Evolutionary conservation across 257 asterid species (phyloP), one percentile per base, ranked within the genome.

Genomic region (Petunia secreta): DNA sequence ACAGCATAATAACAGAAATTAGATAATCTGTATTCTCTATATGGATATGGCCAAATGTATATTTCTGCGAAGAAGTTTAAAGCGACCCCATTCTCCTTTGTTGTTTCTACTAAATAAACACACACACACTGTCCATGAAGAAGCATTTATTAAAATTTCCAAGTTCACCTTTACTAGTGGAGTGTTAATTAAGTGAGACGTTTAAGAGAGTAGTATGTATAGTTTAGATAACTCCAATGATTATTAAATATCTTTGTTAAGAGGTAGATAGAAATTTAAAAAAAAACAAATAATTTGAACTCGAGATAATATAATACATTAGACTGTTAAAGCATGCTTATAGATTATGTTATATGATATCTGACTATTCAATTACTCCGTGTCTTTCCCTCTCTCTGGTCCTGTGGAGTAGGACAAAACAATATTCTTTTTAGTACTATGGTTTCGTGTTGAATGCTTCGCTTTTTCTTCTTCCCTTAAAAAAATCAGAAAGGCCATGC

Each of bases 281-380:
- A 64, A n/a, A n/a, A n/a, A n/a, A 40, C 10, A 64, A 5, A 39
- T 13, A 39, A 14, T 66, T 39, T 15, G 75, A 54, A 8, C 4
- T 15, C 50, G 39, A 11, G 13, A 34, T 39, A 11, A 1, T 41
- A 67, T 40, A 41, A 41, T 43, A 67, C 36, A 8, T 62, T 6
- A 36, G 15, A 1, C 67, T 34, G n/a, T 43, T n/a, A 41, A 64
- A 39, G 3, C 74, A 65, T 14, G 74, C 43, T 64, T 11, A 10
- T 63, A 2, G 39, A 11, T 64, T 36, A 63, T n/a, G n/a, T n/a
- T n/a, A n/a, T n/a, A n/a, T n/a, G n/a, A n/a, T n/a, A n/a, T n/a
- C n/a, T n/a, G n/a, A n/a, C n/a, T n/a, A n/a, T n/a, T 64, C 71
- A 11, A 39, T 16, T 37, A 64, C 73, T 64, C 73, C n/a, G n/a